phyloP scores from a whole-genome alignment of 306 rosid species.

The Cucumis sativus region DNA sequence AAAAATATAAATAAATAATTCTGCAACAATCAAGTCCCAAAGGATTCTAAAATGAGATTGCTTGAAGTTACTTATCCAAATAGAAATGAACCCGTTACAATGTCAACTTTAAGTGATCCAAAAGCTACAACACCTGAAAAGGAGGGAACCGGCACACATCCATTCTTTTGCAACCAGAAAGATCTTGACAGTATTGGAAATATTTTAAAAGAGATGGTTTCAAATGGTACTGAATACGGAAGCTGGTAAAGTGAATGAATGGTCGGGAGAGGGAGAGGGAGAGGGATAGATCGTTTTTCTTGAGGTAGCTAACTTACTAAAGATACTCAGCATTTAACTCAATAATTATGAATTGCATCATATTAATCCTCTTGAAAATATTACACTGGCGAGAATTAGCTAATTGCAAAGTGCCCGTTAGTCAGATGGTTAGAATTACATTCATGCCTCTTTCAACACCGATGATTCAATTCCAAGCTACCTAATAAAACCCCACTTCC shows the following conservation, averaged over 20 bases:
- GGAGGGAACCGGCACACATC: neutral
- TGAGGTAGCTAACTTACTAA: neutral
- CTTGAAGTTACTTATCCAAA: neutral
- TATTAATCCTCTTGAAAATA: neutral
- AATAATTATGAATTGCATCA: neutral
- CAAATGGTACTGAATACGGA: neutral
- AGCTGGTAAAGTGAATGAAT: neutral
- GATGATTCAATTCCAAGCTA: neutral
- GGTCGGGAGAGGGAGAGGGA: neutral
- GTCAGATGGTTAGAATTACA: neutral
- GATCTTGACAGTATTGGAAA: neutral
- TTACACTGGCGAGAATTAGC: neutral
- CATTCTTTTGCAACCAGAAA: neutral
- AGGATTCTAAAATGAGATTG: neutral
- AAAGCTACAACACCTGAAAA: neutral
- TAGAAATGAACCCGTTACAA: neutral
- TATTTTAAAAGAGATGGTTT: neutral
- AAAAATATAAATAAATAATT: neutral
- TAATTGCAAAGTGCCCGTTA: neutral
- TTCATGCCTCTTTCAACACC: neutral
- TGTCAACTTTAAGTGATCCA: neutral
- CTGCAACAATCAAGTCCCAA: neutral
- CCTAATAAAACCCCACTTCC: neutral
- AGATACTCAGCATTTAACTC: neutral
- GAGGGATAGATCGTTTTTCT: neutral